These are phyloP conservation scores for Lactarius hatsudake DNA, from an alignment of 768 basidiomycete genomes.

Conservation along the genomic window DNA sequence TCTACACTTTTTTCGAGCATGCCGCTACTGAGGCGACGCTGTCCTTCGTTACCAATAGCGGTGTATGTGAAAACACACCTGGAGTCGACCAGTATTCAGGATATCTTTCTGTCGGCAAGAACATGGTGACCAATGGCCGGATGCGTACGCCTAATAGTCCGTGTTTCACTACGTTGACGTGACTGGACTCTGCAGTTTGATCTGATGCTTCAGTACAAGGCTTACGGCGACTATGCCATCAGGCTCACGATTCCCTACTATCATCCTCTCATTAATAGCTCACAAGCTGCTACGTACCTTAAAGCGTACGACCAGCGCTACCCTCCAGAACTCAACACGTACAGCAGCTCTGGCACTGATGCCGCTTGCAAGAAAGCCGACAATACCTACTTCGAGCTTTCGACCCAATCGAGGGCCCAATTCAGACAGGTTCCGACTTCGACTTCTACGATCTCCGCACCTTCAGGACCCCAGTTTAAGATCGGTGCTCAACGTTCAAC, in stretches of 20 bases:
- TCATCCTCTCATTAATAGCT: conserved; percentile 3
- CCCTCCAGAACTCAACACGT: conserved; percentile 43
- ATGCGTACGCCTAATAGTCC: too few species aligned
- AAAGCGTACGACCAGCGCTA: conserved; percentile 35
- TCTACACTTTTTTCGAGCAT: too few species aligned
- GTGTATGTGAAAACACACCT: too few species aligned
- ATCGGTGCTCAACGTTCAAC: conserved; percentile 42
- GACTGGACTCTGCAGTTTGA: too few species aligned
- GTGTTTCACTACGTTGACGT: too few species aligned
- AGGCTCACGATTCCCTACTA: conserved; percentile 39
- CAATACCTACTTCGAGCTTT: conserved; percentile 43
- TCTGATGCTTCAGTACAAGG: too few species aligned
- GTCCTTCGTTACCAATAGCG: too few species aligned
- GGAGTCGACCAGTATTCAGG: too few species aligned
- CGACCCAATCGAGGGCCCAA: conserved; percentile 45
- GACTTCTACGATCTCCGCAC: conserved; percentile 46
- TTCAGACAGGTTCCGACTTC: conserved; percentile 39
- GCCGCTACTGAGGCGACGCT: too few species aligned
- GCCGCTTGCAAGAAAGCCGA: too few species aligned
- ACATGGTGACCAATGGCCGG: too few species aligned
- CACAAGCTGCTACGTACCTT: not conserved
- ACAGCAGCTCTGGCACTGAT: conserved; percentile 44
- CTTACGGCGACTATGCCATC: conserved; percentile 44
- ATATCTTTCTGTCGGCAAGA: too few species aligned
- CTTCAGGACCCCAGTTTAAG: conserved; percentile 26